Evolutionary conservation across 345 rosid species (phyloP).

Genomic region (Aquilaria malaccensis): DNA sequence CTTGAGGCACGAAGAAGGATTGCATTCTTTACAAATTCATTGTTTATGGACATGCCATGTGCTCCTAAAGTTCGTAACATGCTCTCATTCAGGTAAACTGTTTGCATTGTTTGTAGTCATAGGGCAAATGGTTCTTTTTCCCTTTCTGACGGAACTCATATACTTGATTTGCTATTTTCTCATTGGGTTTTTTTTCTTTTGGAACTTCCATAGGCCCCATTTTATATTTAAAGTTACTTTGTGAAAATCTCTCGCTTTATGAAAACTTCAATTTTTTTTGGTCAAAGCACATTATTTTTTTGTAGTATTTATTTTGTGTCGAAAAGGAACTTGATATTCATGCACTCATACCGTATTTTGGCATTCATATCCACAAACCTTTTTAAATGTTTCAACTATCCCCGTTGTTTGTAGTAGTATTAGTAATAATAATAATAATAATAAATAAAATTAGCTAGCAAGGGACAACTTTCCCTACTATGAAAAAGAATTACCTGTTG

Average conservation of each 20-base stretch:
- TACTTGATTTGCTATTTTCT: conserved; percentile 7
- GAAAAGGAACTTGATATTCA: too few relatives aligned
- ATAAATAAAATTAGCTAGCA: too few relatives aligned
- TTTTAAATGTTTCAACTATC: too few relatives aligned
- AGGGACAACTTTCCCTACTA: too few relatives aligned
- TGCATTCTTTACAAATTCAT: conserved; percentile 83
- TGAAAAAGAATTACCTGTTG: too few relatives aligned
- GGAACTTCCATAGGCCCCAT: background rate
- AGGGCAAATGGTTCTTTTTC: background rate
- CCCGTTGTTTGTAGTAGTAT: too few relatives aligned
- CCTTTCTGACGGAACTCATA: background rate
- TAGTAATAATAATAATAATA: too few relatives aligned
- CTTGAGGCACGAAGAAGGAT: conserved; percentile 98
- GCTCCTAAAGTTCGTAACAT: conserved; percentile 89
- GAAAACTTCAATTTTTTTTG: background rate
- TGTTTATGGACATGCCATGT: conserved; percentile 98
- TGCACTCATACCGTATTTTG: too few relatives aligned
- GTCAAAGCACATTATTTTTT: background rate
- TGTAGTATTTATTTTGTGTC: too few relatives aligned
- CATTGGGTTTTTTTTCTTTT: background rate
- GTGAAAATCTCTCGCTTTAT: background rate
- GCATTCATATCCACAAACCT: too few relatives aligned
- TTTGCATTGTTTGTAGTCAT: conserved; percentile 7
- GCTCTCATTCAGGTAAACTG: conserved; percentile 79
- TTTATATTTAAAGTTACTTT: background rate